Conservation (phyloP, 768 basidiomycete genomes). For the Lentinus tigrinus region DNA sequence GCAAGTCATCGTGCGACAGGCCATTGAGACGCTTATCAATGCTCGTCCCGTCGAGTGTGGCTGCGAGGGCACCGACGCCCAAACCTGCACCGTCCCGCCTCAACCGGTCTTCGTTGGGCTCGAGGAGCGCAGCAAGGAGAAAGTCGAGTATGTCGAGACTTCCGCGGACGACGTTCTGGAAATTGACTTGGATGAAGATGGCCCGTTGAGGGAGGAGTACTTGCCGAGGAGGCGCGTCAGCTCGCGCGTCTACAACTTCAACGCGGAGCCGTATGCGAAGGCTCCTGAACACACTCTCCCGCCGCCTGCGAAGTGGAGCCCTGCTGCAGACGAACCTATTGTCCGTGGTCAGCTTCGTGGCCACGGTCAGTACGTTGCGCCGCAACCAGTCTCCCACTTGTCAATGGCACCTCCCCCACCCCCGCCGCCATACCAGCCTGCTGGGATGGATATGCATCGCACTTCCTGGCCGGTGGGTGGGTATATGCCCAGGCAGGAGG, state of each 20-base stretch:
- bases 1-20: slow-evolving; percentile 62
- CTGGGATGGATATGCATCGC: slow-evolving; percentile 30
- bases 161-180: slow-evolving; percentile 49
- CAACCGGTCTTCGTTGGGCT: slow-evolving; percentile 73
- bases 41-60: slow-evolving; percentile 35
- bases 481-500: slow-evolving; percentile 21
- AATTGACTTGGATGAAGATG: slow-evolving; percentile 82
- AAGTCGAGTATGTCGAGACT: slow-evolving; percentile 33
- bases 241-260: slow-evolving; percentile 27
- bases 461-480: slow-evolving; percentile 26
- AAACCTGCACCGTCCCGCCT: slow-evolving; percentile 32
- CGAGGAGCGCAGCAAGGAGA: slow-evolving; percentile 61
- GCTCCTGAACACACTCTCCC: slow-evolving; percentile 44
- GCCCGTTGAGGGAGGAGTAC: slow-evolving; percentile 79
- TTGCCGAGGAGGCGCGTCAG: slow-evolving; percentile 66
- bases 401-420: slow-evolving; percentile 50
- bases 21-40: slow-evolving; percentile 67
- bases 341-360: slow-evolving; percentile 50
- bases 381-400: slow-evolving; percentile 22
- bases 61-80: slow-evolving; percentile 15
- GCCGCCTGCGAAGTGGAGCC: slow-evolving; percentile 81
- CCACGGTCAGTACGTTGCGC: slow-evolving; percentile 58
- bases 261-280: slow-evolving; percentile 10
- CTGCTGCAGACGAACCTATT: slow-evolving; percentile 76
- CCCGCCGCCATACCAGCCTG: slow-evolving; percentile 32